phyloP scores from a whole-genome alignment of 345 rosid species.

The Stellera chamaejasme region DNA sequence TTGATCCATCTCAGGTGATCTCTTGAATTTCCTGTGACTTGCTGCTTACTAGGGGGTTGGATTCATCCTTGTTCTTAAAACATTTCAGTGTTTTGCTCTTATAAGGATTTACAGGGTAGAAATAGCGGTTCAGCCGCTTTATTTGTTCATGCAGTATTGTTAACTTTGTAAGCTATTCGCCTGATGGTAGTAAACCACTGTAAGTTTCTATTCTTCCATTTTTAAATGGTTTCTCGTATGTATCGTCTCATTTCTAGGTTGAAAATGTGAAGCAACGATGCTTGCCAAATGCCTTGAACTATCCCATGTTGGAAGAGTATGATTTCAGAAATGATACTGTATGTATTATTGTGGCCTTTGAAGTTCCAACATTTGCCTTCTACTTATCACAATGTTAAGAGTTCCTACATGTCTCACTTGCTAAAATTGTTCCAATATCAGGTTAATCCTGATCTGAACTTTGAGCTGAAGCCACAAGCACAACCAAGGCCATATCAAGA shows the following conservation, averaged over 20 bases:
- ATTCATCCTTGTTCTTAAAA: no score
- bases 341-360: conserved; percentile 18
- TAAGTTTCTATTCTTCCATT: no score
- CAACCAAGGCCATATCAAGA: conserved; percentile 98
- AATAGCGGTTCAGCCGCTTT: no score
- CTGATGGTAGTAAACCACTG: no score
- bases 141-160: no score
- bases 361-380: neutral
- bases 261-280: conserved; percentile 96
- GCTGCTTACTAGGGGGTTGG: neutral
- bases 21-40: no score
- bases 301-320: conserved; percentile 98
- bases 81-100: no score
- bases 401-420: conserved; percentile 4
- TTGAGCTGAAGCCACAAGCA: conserved; percentile 90
- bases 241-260: conserved; percentile 43
- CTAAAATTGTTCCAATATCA: conserved; percentile 16
- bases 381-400: neutral
- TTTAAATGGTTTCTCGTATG: neutral
- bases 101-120: no score
- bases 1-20: conserved; percentile 79
- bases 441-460: conserved; percentile 92
- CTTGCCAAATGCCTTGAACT: conserved; percentile 94
- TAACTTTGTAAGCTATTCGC: no score
- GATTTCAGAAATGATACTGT: conserved; percentile 92